phyloP scores from a whole-genome alignment of 805 yeast genomes.

The Komagataella ulmi region DNA sequence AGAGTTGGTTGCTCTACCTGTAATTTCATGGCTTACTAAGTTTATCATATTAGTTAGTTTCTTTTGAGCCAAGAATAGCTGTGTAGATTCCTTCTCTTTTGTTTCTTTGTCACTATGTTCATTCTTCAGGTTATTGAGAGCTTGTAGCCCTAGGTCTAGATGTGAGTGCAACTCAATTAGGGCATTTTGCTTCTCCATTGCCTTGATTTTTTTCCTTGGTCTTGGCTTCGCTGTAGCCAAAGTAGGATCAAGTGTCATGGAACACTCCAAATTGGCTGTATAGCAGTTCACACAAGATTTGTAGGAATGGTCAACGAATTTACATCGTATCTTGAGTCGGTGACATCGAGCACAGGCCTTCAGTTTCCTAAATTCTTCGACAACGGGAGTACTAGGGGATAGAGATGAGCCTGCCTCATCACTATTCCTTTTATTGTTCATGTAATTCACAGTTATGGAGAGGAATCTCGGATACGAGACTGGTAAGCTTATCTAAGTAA shows the following conservation, averaged over 20 bases:
- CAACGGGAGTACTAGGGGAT: neutral
- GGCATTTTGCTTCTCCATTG: constrained; percentile 12
- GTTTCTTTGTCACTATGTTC: constrained; percentile 10
- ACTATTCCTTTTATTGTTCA: neutral
- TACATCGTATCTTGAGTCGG: constrained; percentile 37
- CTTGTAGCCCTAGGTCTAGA: constrained; percentile 11
- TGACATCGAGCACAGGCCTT: constrained; percentile 47
- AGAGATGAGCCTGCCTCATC: neutral
- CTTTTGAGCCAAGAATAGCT: constrained; percentile 14
- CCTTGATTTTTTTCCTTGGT: constrained; percentile 17
- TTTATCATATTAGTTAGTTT: constrained; percentile 14
- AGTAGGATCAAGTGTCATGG: constrained; percentile 39
- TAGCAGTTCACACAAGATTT: constrained; percentile 32
- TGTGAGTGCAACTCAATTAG: constrained; percentile 14
- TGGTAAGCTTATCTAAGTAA: neutral
- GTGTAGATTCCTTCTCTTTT: neutral
- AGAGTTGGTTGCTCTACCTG: neutral
- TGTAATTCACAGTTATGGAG: neutral
- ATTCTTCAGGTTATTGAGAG: constrained; percentile 9
- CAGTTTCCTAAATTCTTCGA: constrained; percentile 24
- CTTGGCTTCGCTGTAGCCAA: constrained; percentile 23
- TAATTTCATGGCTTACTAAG: constrained; percentile 1
- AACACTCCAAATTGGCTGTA: constrained; percentile 28
- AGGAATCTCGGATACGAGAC: neutral
- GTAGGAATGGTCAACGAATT: constrained; percentile 30